Conservation (phyloP, 129 eudicot genomes). For the Ambrosia trifida region DNA sequence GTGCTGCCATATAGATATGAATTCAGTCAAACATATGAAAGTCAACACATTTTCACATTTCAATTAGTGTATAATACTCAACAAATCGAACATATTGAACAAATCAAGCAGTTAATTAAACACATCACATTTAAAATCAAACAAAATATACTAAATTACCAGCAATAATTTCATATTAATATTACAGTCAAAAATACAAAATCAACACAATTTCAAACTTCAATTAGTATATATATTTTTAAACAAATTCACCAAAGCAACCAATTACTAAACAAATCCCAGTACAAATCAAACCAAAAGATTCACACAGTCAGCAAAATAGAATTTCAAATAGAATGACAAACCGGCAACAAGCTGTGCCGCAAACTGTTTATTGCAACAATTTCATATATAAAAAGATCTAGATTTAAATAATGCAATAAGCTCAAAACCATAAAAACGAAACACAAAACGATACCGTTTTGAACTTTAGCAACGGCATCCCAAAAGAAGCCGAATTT, state of each 20-base stretch:
- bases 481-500: slow-evolving; percentile 71
- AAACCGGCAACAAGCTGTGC: too few species aligned
- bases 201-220: too few species aligned
- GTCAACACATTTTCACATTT: slow-evolving; percentile 9
- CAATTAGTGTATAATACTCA: background rate
- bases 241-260: too few species aligned
- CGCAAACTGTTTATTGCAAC: too few species aligned
- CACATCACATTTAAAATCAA: background rate
- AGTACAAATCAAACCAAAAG: too few species aligned
- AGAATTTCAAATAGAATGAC: too few species aligned
- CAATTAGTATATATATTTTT: too few species aligned
- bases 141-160: background rate
- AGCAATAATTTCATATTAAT: background rate
- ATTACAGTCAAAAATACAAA: too few species aligned
- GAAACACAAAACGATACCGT: slow-evolving; percentile 43
- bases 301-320: too few species aligned
- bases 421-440: slow-evolving; percentile 13
- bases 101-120: background rate
- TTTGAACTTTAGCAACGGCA: slow-evolving; percentile 76
- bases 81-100: background rate
- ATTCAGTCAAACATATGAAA: background rate
- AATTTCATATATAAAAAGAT: too few species aligned
- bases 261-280: too few species aligned
- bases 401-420: background rate
- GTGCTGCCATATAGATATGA: slow-evolving; percentile 47